Evolutionary conservation across 208 protist species (phyloP).

Genomic region (Kentomonas sorsogonicus): DNA sequence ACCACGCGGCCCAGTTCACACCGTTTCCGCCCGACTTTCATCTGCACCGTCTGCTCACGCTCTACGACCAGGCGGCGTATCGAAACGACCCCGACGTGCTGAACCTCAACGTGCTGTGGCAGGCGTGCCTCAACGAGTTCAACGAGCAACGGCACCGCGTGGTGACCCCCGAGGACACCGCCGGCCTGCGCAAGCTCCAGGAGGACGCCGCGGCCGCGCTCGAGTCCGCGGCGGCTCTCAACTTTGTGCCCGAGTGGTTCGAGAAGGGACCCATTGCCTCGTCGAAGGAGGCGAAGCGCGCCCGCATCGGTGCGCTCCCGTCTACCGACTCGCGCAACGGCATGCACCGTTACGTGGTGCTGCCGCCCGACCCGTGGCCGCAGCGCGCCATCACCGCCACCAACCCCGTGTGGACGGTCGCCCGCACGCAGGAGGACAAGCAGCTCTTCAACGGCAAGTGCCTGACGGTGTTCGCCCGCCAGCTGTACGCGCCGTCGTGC

Average conservation of each 20-base stretch:
- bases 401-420: slow-evolving; percentile 74
- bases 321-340: slow-evolving; percentile 9
- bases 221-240: too few relatives aligned
- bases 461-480: slow-evolving; percentile 34
- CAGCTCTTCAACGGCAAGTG: slow-evolving; percentile 29
- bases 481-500: slow-evolving; percentile 60
- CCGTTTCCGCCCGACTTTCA: slow-evolving; percentile 69
- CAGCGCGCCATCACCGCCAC: slow-evolving; percentile 56
- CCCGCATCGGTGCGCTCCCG: too few relatives aligned
- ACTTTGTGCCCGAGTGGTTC: too few relatives aligned
- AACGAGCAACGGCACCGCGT: too few relatives aligned
- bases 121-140: too few relatives aligned
- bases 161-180: not conserved
- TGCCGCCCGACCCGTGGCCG: slow-evolving; percentile 69
- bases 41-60: slow-evolving; percentile 54
- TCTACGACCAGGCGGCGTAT: slow-evolving; percentile 14
- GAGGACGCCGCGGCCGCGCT: too few relatives aligned
- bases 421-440: slow-evolving; percentile 37
- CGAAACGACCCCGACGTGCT: too few relatives aligned
- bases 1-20: slow-evolving; percentile 57
- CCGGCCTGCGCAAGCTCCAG: too few relatives aligned
- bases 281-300: too few relatives aligned
- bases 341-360: slow-evolving; percentile 25
- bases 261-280: too few relatives aligned
- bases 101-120: too few relatives aligned